A percentile compares a stretch with the other conserved stretches of the same genome.
Conservation (phyloP, 2,329 filamentous ascomycete genomes). For the Alternaria novae-zelandiae region DNA sequence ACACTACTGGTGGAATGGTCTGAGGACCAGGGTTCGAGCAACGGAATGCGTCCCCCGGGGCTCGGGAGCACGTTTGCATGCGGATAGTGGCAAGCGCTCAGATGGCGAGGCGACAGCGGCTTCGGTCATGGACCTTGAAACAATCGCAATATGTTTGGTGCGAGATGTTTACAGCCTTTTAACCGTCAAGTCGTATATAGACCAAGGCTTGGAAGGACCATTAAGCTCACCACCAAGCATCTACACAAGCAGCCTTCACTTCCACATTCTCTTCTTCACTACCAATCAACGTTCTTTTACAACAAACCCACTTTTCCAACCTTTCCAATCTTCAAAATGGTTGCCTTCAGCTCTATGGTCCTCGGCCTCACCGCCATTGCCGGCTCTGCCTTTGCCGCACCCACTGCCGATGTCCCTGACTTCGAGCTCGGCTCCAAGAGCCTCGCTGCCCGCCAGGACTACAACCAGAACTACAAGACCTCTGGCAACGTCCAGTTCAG, state of each 20-base stretch:
- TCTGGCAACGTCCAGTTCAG: constrained; percentile 37
- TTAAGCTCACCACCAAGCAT: constrained; percentile 4
- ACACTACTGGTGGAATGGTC: not conserved
- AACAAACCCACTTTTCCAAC: not conserved
- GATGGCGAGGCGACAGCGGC: not conserved
- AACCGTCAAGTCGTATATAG: constrained; percentile 9
- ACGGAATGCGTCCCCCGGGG: not conserved
- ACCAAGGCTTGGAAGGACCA: not conserved
- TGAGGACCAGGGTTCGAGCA: not conserved
- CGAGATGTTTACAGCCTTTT: constrained; percentile 1
- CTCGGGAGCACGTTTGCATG: not conserved
- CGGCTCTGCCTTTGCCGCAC: constrained; percentile 29
- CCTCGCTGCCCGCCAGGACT: constrained; percentile 35
- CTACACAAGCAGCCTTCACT: constrained; percentile 1
- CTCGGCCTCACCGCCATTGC: constrained; percentile 28
- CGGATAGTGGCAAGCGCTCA: not conserved
- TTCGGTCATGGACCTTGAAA: constrained; percentile 3
- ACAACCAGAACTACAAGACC: constrained; percentile 45
- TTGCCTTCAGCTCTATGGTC: constrained; percentile 32
- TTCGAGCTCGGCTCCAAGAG: constrained; percentile 33
- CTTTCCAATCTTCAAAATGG: constrained; percentile 24
- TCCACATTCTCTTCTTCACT: not conserved
- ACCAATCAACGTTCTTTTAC: not conserved
- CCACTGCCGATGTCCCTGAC: constrained; percentile 34
- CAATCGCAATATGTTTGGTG: constrained; percentile 10